phyloP scores from a whole-genome alignment of 106 monocot genomes.

The Hemerocallis citrina region DNA sequence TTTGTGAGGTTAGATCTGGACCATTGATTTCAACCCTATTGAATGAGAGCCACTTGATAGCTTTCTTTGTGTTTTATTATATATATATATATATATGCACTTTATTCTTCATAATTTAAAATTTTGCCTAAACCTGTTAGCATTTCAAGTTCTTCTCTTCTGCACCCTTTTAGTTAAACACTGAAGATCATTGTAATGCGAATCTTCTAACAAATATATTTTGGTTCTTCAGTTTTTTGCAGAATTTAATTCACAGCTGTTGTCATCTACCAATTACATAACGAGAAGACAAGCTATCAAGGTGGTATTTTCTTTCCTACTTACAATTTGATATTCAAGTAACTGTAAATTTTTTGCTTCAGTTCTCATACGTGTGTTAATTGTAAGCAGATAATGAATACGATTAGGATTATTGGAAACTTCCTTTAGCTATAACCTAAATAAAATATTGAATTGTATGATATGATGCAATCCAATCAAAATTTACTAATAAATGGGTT shows the following conservation, averaged over 20 bases:
- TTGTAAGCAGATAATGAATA: background rate
- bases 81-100: too few species aligned
- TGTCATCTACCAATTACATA: conserved; percentile 62
- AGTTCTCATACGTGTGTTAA: background rate
- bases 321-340: background rate
- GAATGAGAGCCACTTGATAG: too few species aligned
- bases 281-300: conserved; percentile 81
- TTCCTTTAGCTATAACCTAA: background rate
- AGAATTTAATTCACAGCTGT: conserved; percentile 69
- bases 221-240: conserved; percentile 51
- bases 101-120: too few species aligned
- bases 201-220: background rate
- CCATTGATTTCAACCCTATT: too few species aligned
- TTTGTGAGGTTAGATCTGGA: too few species aligned
- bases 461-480: background rate
- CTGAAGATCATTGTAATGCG: background rate
- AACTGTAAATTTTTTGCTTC: background rate
- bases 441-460: background rate
- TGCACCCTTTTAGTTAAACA: background rate
- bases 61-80: too few species aligned
- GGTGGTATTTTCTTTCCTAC: conserved; percentile 25
- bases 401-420: background rate
- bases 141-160: conserved; percentile 1
- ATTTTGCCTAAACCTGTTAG: background rate
- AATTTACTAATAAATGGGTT: too few species aligned